phyloP scores from a whole-genome alignment of 495 filamentous ascomycete genomes.

The Aspergillus campestris region DNA sequence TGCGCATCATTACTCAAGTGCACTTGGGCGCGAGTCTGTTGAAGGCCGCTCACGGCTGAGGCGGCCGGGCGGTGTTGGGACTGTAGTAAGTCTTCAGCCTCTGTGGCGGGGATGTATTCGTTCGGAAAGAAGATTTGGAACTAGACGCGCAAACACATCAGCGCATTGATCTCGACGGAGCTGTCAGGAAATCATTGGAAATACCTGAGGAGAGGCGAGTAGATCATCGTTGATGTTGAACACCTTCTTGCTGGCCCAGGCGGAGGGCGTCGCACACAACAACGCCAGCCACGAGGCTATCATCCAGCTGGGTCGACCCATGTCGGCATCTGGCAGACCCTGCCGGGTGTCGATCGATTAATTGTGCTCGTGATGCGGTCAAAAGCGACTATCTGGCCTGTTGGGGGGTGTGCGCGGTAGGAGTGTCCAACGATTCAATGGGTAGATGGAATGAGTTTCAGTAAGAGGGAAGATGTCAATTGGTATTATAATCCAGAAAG shows the following conservation, averaged over 20 bases:
- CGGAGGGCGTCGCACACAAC: slow-evolving; percentile 29
- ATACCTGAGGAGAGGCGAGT: slow-evolving; percentile 83
- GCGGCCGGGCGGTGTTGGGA: slow-evolving; percentile 12
- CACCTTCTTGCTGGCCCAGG: slow-evolving; percentile 45
- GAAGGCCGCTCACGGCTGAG: slow-evolving; percentile 6
- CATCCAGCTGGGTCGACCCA: slow-evolving; percentile 20
- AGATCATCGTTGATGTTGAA: slow-evolving; percentile 89
- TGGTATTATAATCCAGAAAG: too few relatives aligned
- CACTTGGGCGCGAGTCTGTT: slow-evolving; percentile 19
- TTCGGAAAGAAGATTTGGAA: slow-evolving; percentile 78
- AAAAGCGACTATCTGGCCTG: slow-evolving; percentile 5
- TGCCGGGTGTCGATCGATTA: background rate
- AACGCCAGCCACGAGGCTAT: slow-evolving; percentile 23
- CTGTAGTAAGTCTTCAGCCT: slow-evolving; percentile 54
- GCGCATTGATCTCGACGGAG: background rate
- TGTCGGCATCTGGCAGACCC: slow-evolving; percentile 2
- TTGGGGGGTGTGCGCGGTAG: background rate
- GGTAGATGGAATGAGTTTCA: too few relatives aligned
- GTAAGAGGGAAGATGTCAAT: too few relatives aligned
- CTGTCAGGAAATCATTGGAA: slow-evolving; percentile 6
- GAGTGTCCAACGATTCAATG: background rate
- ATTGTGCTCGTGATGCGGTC: too few relatives aligned
- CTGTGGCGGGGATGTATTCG: slow-evolving; percentile 59
- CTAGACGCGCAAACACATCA: slow-evolving; percentile 32
- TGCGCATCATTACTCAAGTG: slow-evolving; percentile 12